phyloP scores from a whole-genome alignment of 139 green algal species.

The Chlorella ohadii region DNA sequence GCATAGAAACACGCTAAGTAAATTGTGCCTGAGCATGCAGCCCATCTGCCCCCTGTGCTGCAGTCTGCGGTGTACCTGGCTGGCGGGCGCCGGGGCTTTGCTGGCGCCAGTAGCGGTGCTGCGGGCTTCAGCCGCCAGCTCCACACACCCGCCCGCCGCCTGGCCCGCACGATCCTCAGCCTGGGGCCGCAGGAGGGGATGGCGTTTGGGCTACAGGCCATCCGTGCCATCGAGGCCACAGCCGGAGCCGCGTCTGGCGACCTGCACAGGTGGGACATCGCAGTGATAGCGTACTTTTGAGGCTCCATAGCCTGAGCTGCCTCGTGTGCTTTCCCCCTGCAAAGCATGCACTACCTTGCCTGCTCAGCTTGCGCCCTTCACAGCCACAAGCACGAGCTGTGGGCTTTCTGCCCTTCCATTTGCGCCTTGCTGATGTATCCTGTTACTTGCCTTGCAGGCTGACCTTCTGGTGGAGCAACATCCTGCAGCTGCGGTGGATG shows the following conservation, averaged over 20 bases:
- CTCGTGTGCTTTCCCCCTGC: too few species aligned
- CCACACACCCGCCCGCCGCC: slow-evolving; percentile 75
- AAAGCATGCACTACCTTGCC: too few species aligned
- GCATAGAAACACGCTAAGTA: too few species aligned
- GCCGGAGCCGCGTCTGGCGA: slow-evolving; percentile 43
- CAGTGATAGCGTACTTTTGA: too few species aligned
- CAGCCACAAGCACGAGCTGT: too few species aligned
- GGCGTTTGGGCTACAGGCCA: slow-evolving; percentile 64
- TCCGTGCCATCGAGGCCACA: slow-evolving; percentile 54
- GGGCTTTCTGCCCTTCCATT: too few species aligned
- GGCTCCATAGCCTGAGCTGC: too few species aligned
- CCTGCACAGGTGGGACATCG: slow-evolving; percentile 13
- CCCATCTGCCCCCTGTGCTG: neutral
- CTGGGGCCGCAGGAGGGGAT: slow-evolving; percentile 67
- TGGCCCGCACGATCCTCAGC: slow-evolving; percentile 78
- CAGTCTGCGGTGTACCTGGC: slow-evolving; percentile 70
- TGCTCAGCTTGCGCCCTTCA: too few species aligned
- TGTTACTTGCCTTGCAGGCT: neutral
- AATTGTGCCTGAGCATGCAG: neutral
- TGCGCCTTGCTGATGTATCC: too few species aligned
- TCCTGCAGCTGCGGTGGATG: slow-evolving; percentile 62
- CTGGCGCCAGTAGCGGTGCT: neutral
- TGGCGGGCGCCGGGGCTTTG: slow-evolving; percentile 22
- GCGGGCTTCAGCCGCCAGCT: slow-evolving; percentile 8
- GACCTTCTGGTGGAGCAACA: slow-evolving; percentile 66